These are phyloP conservation scores for Amanita molliuscula DNA, from an alignment of 768 basidiomycete species.

Conservation along the genomic window DNA sequence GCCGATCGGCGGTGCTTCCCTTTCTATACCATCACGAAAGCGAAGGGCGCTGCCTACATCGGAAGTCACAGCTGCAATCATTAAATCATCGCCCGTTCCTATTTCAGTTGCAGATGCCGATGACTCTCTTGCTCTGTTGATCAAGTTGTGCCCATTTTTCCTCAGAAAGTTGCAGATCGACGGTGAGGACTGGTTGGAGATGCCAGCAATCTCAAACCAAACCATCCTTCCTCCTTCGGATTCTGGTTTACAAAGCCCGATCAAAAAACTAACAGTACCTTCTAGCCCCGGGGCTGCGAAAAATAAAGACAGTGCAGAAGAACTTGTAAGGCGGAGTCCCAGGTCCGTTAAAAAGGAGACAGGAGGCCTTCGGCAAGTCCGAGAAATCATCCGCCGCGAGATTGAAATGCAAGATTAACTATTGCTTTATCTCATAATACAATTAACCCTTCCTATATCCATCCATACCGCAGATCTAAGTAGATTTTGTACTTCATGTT, in stretches of 20 bases:
- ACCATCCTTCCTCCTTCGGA: conserved; percentile 14
- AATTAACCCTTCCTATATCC: conserved; percentile 11
- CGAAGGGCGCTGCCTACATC: conserved; percentile 57
- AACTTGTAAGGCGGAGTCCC: conserved; percentile 61
- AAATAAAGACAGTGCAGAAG: conserved; percentile 45
- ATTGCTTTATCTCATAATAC: conserved; percentile 22
- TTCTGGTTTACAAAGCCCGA: conserved; percentile 20
- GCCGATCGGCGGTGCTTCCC: conserved; percentile 30
- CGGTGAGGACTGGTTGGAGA: conserved; percentile 49
- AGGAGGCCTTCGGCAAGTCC: conserved; percentile 68
- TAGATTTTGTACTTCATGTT: conserved; percentile 11
- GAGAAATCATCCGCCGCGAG: conserved; percentile 74
- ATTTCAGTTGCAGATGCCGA: conserved; percentile 69
- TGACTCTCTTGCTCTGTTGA: conserved; percentile 60
- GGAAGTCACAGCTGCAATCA: conserved; percentile 58
- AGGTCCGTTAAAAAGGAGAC: conserved; percentile 58
- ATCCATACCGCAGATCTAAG: conserved; percentile 6
- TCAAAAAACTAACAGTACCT: conserved; percentile 26
- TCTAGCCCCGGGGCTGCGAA: conserved; percentile 39
- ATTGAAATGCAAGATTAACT: conserved; percentile 57
- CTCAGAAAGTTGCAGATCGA: conserved; percentile 51
- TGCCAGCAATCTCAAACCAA: conserved; percentile 37
- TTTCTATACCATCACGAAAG: conserved; percentile 52
- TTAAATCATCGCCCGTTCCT: conserved; percentile 77
- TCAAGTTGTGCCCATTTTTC: conserved; percentile 73